Evolutionary conservation across 139 green algal genomes (phyloP), one percentile per base, ranked within the genome.

Genomic region (Pseudopediastrum boryanum): DNA sequence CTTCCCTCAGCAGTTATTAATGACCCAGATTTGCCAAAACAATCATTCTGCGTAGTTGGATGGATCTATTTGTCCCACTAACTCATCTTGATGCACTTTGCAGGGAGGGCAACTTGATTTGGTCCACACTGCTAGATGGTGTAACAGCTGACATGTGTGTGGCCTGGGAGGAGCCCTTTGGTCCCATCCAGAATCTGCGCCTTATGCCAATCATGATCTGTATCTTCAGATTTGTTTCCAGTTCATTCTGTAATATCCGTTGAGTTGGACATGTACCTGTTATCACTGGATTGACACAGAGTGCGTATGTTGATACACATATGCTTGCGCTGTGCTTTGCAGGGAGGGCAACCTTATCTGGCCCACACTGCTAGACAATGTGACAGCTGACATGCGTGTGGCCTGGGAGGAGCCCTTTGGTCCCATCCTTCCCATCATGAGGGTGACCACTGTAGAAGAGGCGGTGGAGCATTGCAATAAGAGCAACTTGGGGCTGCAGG

Each of bases 351-450:
- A 99, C 89, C 91, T 99, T 19, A 94, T 99, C 52, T 96, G 90
- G 88, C 96, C 96, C n/a, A 56, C 93, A 48, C 83, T 99, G 48
- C 52, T 98, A 31, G 96, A 99, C 89, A 43, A 94, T 44, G 94
- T 98, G 33, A 97, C 87, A 12, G 58, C 86, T 4, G 91, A 93
- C 71, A 98, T 98, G 95, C 89, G 93, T 38, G 76, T 99, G 42
- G 90, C 92, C 33, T 97, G 94, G 94, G 95, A 98, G 88, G 95
- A 98, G 89, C 96, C 95, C 8, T 99, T 99, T 84, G 96, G 96
- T 4, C 96, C 96, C 9, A 90, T 99, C 51, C 71, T 99, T 77
- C 96, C 96, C 31, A 86, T 99, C 46, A 92, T 98, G 69, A 85
- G 95, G 23, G 90, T 98, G 39, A 67, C 83, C 42, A 88, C 10